A percentile compares a stretch with the other conserved stretches of the same genome.
Conservation (phyloP, 441 rosid species). For the Arabidopsis lyrata region DNA sequence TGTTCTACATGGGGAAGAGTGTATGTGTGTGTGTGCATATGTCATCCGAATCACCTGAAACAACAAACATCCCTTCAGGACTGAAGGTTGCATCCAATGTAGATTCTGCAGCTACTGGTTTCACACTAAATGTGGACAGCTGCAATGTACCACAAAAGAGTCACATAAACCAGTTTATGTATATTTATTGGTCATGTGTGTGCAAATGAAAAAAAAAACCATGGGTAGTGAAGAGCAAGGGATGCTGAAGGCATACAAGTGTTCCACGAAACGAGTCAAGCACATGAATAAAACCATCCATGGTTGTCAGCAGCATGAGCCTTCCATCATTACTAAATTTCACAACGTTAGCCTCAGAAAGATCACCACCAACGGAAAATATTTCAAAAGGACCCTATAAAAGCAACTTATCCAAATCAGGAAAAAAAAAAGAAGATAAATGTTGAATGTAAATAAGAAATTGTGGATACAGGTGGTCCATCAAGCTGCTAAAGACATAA, state of each 20-base stretch:
- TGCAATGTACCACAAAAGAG: slow-evolving; percentile 42
- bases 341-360: slow-evolving; percentile 82
- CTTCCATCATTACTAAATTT: slow-evolving; percentile 95
- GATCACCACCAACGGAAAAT: slow-evolving; percentile 85
- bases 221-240: slow-evolving; percentile 4
- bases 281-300: slow-evolving; percentile 87
- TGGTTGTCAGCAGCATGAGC: slow-evolving; percentile 90
- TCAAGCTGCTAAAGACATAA: slow-evolving; percentile 2
- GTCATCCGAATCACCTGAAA: slow-evolving; percentile 63
- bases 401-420: slow-evolving; percentile 4
- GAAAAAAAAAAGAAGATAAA: not conserved
- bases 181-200: not conserved
- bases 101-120: slow-evolving; percentile 76
- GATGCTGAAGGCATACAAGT: slow-evolving; percentile 55
- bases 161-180: slow-evolving; percentile 27
- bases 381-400: slow-evolving; percentile 87
- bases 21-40: not conserved
- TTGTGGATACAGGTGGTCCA: not conserved
- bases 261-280: slow-evolving; percentile 97
- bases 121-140: slow-evolving; percentile 84
- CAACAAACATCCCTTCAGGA: slow-evolving; percentile 93
- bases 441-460: not conserved
- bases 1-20: not conserved
- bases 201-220: not conserved
- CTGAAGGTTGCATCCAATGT: slow-evolving; percentile 96